A percentile compares a stretch with the other conserved stretches of the same genome.
phyloP scores from a whole-genome alignment of 345 rosid genomes.

The Dipteronia sinensis region DNA sequence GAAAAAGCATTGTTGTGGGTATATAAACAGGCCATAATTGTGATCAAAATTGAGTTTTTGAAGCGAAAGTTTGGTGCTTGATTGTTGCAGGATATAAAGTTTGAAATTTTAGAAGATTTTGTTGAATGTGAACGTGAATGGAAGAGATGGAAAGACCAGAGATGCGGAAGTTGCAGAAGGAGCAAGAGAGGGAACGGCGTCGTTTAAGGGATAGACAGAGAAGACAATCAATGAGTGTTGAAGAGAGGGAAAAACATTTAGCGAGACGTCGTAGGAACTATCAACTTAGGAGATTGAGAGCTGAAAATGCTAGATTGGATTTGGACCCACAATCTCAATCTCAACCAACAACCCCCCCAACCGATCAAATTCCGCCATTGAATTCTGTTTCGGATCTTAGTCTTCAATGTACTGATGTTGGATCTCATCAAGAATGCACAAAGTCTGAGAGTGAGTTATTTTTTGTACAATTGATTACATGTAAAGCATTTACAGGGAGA shows the following conservation, averaged over 20 bases:
- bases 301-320: conserved; percentile 43
- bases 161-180: conserved; percentile 51
- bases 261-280: conserved; percentile 90
- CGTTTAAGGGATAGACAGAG: conserved; percentile 84
- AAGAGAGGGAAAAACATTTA: conserved; percentile 87
- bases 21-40: neutral
- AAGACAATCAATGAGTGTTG: conserved; percentile 84
- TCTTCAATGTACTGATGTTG: conserved; percentile 25
- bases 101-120: neutral
- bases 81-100: conserved; percentile 3
- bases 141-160: conserved; percentile 33
- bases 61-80: neutral
- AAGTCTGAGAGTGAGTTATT: conserved; percentile 47
- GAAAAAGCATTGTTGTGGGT: neutral
- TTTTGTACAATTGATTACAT: neutral
- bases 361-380: conserved; percentile 21
- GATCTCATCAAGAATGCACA: conserved; percentile 23
- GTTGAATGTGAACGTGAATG: conserved; percentile 16
- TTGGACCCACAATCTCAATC: conserved; percentile 29
- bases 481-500: neutral
- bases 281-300: conserved; percentile 72
- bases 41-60: neutral
- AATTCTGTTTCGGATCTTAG: conserved; percentile 36
- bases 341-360: conserved; percentile 17
- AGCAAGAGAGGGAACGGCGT: conserved; percentile 80